Conservation (phyloP, 306 rosid species). For the Sesbania bispinosa region DNA sequence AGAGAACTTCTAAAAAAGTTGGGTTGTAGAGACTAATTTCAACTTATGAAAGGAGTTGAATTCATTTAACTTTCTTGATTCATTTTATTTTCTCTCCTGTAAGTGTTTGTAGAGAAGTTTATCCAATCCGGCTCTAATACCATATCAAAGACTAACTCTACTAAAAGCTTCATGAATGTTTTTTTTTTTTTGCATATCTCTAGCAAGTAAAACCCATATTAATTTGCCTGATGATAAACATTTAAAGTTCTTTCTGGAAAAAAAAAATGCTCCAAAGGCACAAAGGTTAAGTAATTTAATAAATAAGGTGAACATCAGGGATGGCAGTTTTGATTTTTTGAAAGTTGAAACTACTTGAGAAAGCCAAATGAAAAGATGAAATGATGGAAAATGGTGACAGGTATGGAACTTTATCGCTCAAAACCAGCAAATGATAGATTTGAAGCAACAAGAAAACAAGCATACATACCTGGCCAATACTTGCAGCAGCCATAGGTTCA, state of each 20-base stretch:
- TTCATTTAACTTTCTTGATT: too few relatives aligned
- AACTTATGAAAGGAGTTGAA: too few relatives aligned
- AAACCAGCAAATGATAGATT: background rate
- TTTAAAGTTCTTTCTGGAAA: background rate
- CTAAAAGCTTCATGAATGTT: background rate
- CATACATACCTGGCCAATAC: conserved; percentile 86
- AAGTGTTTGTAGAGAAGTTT: too few relatives aligned
- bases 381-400: background rate
- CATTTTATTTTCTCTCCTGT: too few relatives aligned
- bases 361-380: background rate
- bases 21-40: too few relatives aligned
- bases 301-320: too few relatives aligned
- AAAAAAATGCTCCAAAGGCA: background rate
- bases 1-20: too few relatives aligned
- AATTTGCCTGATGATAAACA: background rate
- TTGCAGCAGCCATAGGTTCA: conserved; percentile 93
- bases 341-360: too few relatives aligned
- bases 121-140: too few relatives aligned
- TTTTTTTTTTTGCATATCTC: background rate
- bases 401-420: background rate
- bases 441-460: background rate
- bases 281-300: background rate
- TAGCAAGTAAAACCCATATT: background rate
- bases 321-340: too few relatives aligned
- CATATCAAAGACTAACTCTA: background rate